A percentile compares a stretch with the other conserved stretches of the same genome.
Evolutionary conservation across 73 alveolate species (phyloP).

Genomic region (Paramecium tetraurelia): DNA sequence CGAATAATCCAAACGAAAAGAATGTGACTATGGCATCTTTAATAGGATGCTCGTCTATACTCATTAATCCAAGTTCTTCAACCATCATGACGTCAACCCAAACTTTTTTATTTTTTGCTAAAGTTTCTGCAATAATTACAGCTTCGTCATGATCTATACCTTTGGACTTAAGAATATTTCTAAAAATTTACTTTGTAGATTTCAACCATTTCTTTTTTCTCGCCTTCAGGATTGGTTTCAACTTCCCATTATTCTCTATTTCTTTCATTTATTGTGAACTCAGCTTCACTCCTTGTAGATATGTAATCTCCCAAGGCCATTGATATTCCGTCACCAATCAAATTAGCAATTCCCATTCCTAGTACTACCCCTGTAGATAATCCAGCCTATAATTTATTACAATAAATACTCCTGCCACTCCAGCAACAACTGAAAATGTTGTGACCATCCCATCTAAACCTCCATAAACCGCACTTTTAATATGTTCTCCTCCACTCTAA

Average conservation of each 20-base stretch:
- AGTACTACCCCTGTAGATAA: slow-evolving; percentile 42
- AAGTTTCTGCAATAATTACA: slow-evolving; percentile 29
- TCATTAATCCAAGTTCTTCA: slow-evolving; percentile 61
- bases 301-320: slow-evolving; percentile 64
- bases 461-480: slow-evolving; percentile 63
- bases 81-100: slow-evolving; percentile 65
- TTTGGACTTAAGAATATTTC: slow-evolving; percentile 19
- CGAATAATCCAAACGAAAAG: slow-evolving; percentile 46
- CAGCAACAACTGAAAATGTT: slow-evolving; percentile 60
- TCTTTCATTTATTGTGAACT: slow-evolving; percentile 59
- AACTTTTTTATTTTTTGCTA: slow-evolving; percentile 50
- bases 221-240: slow-evolving; percentile 59
- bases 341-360: slow-evolving; percentile 57
- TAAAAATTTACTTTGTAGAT: not conserved
- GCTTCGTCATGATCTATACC: slow-evolving; percentile 65
- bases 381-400: not conserved
- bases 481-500: slow-evolving; percentile 48
- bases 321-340: slow-evolving; percentile 61
- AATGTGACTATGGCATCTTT: slow-evolving; percentile 60
- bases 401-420: slow-evolving; percentile 46
- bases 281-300: slow-evolving; percentile 53
- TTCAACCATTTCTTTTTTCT: slow-evolving; percentile 58
- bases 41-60: slow-evolving; percentile 54
- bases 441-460: slow-evolving; percentile 62
- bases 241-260: slow-evolving; percentile 62